Conservation (phyloP, 2,329 filamentous ascomycete species). For the Ophiostoma ips region DNA sequence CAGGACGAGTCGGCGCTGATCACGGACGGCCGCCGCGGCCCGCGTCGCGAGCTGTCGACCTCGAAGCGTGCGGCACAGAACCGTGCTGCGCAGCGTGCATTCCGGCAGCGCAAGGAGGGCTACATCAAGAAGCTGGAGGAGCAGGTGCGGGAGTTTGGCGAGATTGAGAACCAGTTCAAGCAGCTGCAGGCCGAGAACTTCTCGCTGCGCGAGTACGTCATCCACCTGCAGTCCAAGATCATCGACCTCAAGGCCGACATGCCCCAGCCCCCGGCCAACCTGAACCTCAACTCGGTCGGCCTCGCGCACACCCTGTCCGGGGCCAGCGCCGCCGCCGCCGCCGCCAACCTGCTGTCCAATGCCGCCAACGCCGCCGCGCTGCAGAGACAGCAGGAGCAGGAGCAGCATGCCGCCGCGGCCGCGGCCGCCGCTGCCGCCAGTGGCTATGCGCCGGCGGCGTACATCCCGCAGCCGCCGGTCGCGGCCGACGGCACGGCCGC, state of each 20-base stretch:
- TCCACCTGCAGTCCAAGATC: conserved; percentile 75
- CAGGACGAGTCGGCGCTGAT: neutral
- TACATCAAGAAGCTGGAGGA: conserved; percentile 97
- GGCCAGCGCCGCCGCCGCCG: conserved; percentile 2
- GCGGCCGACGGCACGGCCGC: neutral
- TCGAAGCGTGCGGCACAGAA: conserved; percentile 97
- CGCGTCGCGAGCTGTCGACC: conserved; percentile 81
- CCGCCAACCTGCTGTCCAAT: conserved; percentile 7
- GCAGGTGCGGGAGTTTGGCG: conserved; percentile 69
- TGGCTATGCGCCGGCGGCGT: neutral
- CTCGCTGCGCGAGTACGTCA: conserved; percentile 79
- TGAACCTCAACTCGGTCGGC: conserved; percentile 44
- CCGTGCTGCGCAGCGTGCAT: conserved; percentile 90
- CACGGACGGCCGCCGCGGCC: conserved; percentile 55
- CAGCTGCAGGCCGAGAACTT: conserved; percentile 80
- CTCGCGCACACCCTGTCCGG: neutral
- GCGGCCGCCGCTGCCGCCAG: neutral
- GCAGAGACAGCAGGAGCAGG: conserved; percentile 7
- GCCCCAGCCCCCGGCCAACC: conserved; percentile 67
- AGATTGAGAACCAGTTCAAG: conserved; percentile 66
- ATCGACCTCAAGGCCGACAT: conserved; percentile 73
- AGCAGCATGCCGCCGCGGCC: conserved; percentile 3
- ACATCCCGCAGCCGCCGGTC: no score
- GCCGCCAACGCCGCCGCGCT: conserved; percentile 3
- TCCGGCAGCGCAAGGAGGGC: conserved; percentile 91